A percentile compares a stretch with the other conserved stretches of the same genome.
These are phyloP conservation scores for Acer saccharum DNA, from an alignment of 345 rosid species.

Conservation along the genomic window DNA sequence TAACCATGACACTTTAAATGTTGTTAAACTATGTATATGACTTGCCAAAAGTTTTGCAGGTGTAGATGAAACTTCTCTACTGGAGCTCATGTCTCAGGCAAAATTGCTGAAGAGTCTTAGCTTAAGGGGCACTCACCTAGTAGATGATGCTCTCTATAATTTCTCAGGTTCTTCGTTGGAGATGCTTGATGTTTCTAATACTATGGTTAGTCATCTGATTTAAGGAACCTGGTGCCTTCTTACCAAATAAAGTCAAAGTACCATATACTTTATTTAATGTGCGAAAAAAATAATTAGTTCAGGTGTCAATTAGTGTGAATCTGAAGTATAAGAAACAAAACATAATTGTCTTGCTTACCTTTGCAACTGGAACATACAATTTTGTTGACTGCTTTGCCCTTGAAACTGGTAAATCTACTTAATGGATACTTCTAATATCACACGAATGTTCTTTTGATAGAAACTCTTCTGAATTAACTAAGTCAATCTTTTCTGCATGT, in stretches of 20 bases:
- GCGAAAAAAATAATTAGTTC: neutral
- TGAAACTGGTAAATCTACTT: conserved; percentile 4
- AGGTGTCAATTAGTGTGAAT: conserved; percentile 10
- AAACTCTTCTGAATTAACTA: neutral
- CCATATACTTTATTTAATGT: neutral
- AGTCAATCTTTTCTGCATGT: neutral
- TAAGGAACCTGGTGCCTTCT: neutral
- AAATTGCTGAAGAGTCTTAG: conserved; percentile 59
- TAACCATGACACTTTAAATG: neutral
- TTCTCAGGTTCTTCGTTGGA: conserved; percentile 71
- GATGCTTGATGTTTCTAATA: conserved; percentile 73
- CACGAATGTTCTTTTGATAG: neutral
- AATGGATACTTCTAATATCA: neutral
- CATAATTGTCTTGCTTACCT: neutral
- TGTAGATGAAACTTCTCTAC: conserved; percentile 46
- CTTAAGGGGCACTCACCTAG: conserved; percentile 63
- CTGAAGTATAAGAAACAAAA: neutral
- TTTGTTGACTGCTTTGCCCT: neutral
- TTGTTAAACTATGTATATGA: conserved; percentile 4
- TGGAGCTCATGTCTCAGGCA: conserved; percentile 52
- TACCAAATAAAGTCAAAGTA: neutral
- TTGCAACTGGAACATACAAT: neutral
- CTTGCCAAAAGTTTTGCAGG: conserved; percentile 41
- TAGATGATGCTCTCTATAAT: conserved; percentile 51
- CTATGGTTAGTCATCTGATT: conserved; percentile 53